Percentiles rank a stretch among this genome's conserved stretches.
These are phyloP conservation scores for Penicillium coffeae DNA, from an alignment of 495 filamentous ascomycete genomes.

Conservation along the genomic window DNA sequence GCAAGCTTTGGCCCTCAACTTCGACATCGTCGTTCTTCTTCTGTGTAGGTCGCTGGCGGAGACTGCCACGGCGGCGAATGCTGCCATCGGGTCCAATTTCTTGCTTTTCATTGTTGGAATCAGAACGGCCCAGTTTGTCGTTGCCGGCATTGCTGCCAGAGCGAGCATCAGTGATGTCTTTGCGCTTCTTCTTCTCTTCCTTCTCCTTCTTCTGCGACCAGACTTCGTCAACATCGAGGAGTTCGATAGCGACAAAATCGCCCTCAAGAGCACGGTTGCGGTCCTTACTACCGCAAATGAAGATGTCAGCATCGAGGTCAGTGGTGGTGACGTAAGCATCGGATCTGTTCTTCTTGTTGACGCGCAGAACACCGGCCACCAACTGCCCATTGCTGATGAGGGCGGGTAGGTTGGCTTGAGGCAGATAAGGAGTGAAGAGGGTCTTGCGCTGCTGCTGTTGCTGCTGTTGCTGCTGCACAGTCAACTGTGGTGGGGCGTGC, in stretches of 20 bases:
- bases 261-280: slow-evolving; percentile 94
- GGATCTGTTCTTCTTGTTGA: slow-evolving; percentile 99
- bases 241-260: slow-evolving; percentile 90
- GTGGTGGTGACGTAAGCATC: slow-evolving; percentile 95
- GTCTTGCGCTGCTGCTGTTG: slow-evolving; percentile 97
- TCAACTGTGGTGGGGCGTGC: slow-evolving; percentile 62
- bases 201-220: slow-evolving; percentile 99
- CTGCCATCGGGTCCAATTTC: slow-evolving; percentile 70
- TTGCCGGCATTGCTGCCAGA: slow-evolving; percentile 66
- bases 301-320: slow-evolving; percentile 96
- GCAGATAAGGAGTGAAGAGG: slow-evolving; percentile 95
- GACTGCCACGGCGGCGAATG: slow-evolving; percentile 85
- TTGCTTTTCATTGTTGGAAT: slow-evolving; percentile 60
- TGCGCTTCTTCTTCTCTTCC: slow-evolving; percentile 99
- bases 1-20: slow-evolving; percentile 93
- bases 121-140: slow-evolving; percentile 59
- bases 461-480: slow-evolving; percentile 56
- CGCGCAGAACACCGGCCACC: slow-evolving; percentile 91
- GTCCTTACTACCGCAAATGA: slow-evolving; percentile 98
- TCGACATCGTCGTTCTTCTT: slow-evolving; percentile 99
- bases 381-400: slow-evolving; percentile 88
- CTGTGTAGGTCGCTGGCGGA: slow-evolving; percentile 93
- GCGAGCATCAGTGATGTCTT: slow-evolving; percentile 92
- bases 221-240: slow-evolving; percentile 96
- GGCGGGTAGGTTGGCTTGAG: slow-evolving; percentile 90